Percentiles rank a stretch among this genome's conserved stretches.
Conservation (phyloP, 2,329 filamentous ascomycete species). For the Endoconidiophora polonica region DNA sequence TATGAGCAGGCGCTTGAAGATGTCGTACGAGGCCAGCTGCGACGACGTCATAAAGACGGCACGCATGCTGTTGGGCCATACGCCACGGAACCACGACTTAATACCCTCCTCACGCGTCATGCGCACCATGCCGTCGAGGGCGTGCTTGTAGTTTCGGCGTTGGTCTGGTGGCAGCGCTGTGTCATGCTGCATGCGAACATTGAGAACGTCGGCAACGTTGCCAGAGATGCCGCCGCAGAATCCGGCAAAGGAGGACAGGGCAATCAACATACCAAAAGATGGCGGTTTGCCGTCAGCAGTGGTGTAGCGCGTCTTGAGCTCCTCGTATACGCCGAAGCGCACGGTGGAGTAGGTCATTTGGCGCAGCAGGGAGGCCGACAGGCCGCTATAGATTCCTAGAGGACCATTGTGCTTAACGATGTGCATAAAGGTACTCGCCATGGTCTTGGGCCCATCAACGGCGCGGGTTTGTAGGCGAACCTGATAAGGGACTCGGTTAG, state of each 20-base stretch:
- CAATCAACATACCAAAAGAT: slow-evolving; percentile 60
- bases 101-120: slow-evolving; percentile 80
- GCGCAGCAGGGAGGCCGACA: slow-evolving; percentile 81
- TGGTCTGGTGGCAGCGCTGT: slow-evolving; percentile 56
- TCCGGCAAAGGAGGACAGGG: slow-evolving; percentile 67
- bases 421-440: slow-evolving; percentile 73
- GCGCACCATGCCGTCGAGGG: slow-evolving; percentile 66
- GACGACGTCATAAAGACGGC: slow-evolving; percentile 78
- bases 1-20: slow-evolving; percentile 57
- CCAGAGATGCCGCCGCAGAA: slow-evolving; percentile 79
- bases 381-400: slow-evolving; percentile 73
- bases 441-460: slow-evolving; percentile 58
- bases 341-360: slow-evolving; percentile 94
- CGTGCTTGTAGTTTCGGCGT: slow-evolving; percentile 77
- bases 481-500: slow-evolving; percentile 25
- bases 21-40: slow-evolving; percentile 72
- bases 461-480: slow-evolving; percentile 77
- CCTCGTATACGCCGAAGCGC: slow-evolving; percentile 91
- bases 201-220: slow-evolving; percentile 90
- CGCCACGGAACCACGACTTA: slow-evolving; percentile 62
- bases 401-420: slow-evolving; percentile 61
- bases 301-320: slow-evolving; percentile 55
- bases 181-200: slow-evolving; percentile 96
- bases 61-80: slow-evolving; percentile 65
- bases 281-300: slow-evolving; percentile 34